Evolutionary conservation across 2,329 filamentous ascomycete species (phyloP).

Genomic region (Drechslerella dactyloides): DNA sequence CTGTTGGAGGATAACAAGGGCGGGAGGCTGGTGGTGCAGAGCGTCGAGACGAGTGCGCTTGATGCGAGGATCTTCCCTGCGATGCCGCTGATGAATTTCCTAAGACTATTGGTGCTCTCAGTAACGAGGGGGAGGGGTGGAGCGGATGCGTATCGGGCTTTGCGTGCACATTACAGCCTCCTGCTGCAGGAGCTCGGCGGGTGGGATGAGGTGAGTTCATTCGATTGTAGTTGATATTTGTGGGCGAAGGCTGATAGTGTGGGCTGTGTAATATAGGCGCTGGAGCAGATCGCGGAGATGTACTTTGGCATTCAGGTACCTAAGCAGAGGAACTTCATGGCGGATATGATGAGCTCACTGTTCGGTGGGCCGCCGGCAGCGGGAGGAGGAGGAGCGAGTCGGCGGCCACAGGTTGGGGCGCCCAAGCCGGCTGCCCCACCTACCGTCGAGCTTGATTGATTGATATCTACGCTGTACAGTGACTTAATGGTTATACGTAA

Average conservation of each 20-base stretch:
- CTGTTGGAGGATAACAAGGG: slow-evolving; percentile 65
- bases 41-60: slow-evolving; percentile 75
- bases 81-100: slow-evolving; percentile 92
- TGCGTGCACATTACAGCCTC: slow-evolving; percentile 78
- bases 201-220: slow-evolving; percentile 70
- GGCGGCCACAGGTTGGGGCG: slow-evolving; percentile 50
- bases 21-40: slow-evolving; percentile 62
- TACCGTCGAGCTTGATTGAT: slow-evolving; percentile 50
- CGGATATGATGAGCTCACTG: slow-evolving; percentile 87
- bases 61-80: slow-evolving; percentile 86
- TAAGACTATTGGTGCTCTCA: slow-evolving; percentile 80
- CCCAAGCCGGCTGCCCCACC: slow-evolving; percentile 33
- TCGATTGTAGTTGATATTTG: slow-evolving; percentile 11
- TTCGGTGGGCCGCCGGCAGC: slow-evolving; percentile 71
- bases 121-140: slow-evolving; percentile 75
- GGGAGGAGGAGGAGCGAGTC: slow-evolving; percentile 15
- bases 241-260: not conserved
- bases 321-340: slow-evolving; percentile 84
- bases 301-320: slow-evolving; percentile 93
- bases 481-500: slow-evolving; percentile 3
- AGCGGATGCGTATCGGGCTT: slow-evolving; percentile 78
- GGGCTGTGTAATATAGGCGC: slow-evolving; percentile 59
- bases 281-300: slow-evolving; percentile 91
- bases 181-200: slow-evolving; percentile 77
- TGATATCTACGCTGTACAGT: slow-evolving; percentile 3